Base-by-base conservation (phyloP, 1,284 basidiomycete species). In the Amylostereum chailletii region DNA sequence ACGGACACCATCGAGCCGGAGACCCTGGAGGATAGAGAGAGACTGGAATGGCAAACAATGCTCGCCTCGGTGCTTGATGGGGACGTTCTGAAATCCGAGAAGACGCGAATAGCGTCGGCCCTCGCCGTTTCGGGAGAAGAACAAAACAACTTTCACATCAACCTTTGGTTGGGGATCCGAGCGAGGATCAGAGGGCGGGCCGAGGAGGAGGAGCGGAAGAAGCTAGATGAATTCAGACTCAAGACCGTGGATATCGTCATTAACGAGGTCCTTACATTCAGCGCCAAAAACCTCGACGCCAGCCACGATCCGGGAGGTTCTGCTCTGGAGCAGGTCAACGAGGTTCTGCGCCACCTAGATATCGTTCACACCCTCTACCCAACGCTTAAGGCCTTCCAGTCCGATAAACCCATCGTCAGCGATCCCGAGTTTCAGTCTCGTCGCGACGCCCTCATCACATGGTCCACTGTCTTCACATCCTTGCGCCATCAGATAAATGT, bases 31-130 rank as follows among this genome's bases (percentile, higher is more conserved):
- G 86, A 90, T 57, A 76, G 79, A 53, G 90, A 93, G 58, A 77
- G 94, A 31, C 70, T 94, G 43, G 93, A 94, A 66, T 97, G 94
- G 94, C 91, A 94, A 65, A 87, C 86, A 37, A 90, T 96, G 84
- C 78, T 97, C 38, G 82, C 90, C 6, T 94, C 92, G 37, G 94
- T 97, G 27, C 75, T 98, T 33, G 82, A 83, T 37, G 94, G 94
- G 10, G 93, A 97, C 61, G 93, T 98, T 4, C 76, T 98, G 52
- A 90, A 87, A 62, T 87, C 89, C 2, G 94, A 97, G 69, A 95
- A 92, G 67, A 88, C 86, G 26, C 82, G 94, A 50, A 94, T 94
- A 57, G 82, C 86, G 45, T 82, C 77, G 57, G 81, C 80, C 40
- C 69, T 91, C 56, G 75, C 83, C 61, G 75, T 79, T 49, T 75